These are phyloP conservation scores for Annulohypoxylon moriforme DNA, from an alignment of 495 filamentous ascomycete species.

Conservation along the genomic window DNA sequence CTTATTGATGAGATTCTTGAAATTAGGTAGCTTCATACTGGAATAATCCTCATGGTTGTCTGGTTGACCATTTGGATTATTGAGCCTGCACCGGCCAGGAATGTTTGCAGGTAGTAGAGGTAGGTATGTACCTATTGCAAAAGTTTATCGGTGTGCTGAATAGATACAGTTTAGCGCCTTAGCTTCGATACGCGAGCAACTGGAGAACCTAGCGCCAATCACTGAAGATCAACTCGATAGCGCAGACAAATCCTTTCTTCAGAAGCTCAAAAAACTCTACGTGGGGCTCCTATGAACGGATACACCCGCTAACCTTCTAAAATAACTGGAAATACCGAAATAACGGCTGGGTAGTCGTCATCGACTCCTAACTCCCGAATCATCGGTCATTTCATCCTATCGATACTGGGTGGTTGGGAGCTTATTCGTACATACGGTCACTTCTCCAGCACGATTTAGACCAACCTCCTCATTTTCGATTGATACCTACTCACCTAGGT, in stretches of 20 bases:
- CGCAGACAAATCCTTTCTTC: constrained; percentile 16
- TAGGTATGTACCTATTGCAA: no score
- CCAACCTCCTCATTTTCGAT: constrained; percentile 6
- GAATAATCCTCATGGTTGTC: constrained; percentile 4
- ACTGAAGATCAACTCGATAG: constrained; percentile 16
- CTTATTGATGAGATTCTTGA: not conserved
- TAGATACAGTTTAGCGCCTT: constrained; percentile 30
- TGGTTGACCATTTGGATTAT: not conserved
- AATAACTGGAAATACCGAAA: constrained; percentile 1
- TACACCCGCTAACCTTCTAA: constrained; percentile 22
- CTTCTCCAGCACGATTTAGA: not conserved
- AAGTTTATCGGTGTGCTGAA: constrained; percentile 1
- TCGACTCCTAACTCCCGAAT: not conserved
- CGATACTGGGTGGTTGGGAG: constrained; percentile 1
- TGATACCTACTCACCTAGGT: no score
- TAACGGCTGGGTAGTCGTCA: constrained; percentile 11
- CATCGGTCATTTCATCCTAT: not conserved
- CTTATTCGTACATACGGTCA: not conserved
- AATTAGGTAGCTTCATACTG: not conserved
- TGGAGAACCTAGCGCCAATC: constrained; percentile 35
- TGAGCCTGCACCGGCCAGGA: not conserved
- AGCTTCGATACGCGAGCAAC: constrained; percentile 35
- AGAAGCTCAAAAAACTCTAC: constrained; percentile 8
- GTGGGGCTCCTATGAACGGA: constrained; percentile 21
- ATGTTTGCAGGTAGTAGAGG: not conserved